Conservation (phyloP, 768 basidiomycete species). For the Tephrocybe sp. region DNA sequence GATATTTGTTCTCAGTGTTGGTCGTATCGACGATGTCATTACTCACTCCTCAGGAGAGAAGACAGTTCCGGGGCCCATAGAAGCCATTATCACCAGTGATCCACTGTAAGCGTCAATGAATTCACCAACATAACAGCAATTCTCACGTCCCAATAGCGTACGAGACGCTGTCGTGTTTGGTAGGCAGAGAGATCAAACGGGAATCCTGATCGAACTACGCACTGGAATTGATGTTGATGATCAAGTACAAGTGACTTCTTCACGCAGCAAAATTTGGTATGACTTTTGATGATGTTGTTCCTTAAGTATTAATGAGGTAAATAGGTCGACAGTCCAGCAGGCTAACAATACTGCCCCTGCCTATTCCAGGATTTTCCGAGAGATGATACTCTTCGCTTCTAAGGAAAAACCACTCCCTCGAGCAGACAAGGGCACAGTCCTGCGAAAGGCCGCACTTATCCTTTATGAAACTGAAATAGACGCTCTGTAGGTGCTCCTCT, state of each 20-base stretch:
- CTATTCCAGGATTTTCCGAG: not conserved
- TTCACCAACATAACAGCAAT: not conserved
- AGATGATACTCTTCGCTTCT: constrained; percentile 42
- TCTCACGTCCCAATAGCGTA: constrained; percentile 19
- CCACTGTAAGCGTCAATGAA: constrained; percentile 18
- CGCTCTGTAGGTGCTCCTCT: constrained; percentile 26
- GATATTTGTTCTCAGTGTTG: constrained; percentile 23
- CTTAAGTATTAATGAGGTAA: not conserved
- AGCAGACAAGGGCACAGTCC: constrained; percentile 43
- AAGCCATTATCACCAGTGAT: constrained; percentile 19
- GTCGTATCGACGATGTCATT: constrained; percentile 33
- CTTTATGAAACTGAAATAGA: constrained; percentile 41
- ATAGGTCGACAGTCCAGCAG: constrained; percentile 36
- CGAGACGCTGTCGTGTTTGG: constrained; percentile 40
- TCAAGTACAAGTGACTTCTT: not conserved
- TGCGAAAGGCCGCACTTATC: constrained; percentile 35
- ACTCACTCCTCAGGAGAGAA: constrained; percentile 32
- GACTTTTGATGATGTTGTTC: not conserved
- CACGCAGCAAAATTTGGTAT: not conserved
- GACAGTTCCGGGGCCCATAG: constrained; percentile 29
- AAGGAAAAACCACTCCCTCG: constrained; percentile 34
- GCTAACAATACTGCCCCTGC: constrained; percentile 30
- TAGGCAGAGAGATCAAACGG: constrained; percentile 27
- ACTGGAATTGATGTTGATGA: not conserved
- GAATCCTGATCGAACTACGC: constrained; percentile 30